phyloP scores from a whole-genome alignment of 805 yeast genomes.

The Spathaspora arborariae region DNA sequence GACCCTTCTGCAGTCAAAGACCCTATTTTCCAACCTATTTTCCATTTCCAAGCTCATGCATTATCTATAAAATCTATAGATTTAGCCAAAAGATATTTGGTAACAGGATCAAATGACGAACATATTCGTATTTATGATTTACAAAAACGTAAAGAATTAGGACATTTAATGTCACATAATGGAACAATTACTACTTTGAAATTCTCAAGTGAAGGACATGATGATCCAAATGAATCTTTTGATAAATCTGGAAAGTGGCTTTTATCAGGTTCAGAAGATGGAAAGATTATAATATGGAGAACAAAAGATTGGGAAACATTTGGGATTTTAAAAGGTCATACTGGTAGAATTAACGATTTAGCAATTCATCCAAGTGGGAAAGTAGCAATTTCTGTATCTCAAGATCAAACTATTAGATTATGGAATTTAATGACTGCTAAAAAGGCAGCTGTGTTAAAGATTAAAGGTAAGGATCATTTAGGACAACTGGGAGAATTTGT shows the following conservation, averaged over 20 bases:
- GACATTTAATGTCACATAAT: slow-evolving; percentile 81
- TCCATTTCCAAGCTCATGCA: slow-evolving; percentile 94
- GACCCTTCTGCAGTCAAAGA: slow-evolving; percentile 34
- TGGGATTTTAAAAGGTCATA: slow-evolving; percentile 86
- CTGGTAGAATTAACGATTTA: slow-evolving; percentile 75
- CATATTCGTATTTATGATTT: slow-evolving; percentile 91
- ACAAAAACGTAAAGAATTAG: slow-evolving; percentile 90
- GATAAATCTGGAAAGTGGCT: slow-evolving; percentile 79
- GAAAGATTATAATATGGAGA: slow-evolving; percentile 87
- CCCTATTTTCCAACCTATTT: slow-evolving; percentile 84
- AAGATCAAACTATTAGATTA: slow-evolving; percentile 75
- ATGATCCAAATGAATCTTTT: slow-evolving; percentile 9
- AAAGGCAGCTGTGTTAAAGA: slow-evolving; percentile 80
- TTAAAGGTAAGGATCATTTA: slow-evolving; percentile 62
- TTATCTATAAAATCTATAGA: slow-evolving; percentile 84
- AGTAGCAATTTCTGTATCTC: slow-evolving; percentile 85
- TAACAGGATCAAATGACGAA: slow-evolving; percentile 94
- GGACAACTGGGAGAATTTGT: slow-evolving; percentile 65
- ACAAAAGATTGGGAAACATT: slow-evolving; percentile 95
- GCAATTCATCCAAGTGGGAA: slow-evolving; percentile 88
- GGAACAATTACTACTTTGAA: slow-evolving; percentile 80
- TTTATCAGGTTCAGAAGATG: slow-evolving; percentile 86
- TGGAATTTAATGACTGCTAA: slow-evolving; percentile 98
- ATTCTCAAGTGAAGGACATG: slow-evolving; percentile 52
- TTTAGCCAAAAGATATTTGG: slow-evolving; percentile 76